Percentiles rank a stretch among this genome's conserved stretches.
These are phyloP conservation scores for Syncephalastrum monosporum DNA, from an alignment of 371 early-diverging fungal species.

Conservation along the genomic window DNA sequence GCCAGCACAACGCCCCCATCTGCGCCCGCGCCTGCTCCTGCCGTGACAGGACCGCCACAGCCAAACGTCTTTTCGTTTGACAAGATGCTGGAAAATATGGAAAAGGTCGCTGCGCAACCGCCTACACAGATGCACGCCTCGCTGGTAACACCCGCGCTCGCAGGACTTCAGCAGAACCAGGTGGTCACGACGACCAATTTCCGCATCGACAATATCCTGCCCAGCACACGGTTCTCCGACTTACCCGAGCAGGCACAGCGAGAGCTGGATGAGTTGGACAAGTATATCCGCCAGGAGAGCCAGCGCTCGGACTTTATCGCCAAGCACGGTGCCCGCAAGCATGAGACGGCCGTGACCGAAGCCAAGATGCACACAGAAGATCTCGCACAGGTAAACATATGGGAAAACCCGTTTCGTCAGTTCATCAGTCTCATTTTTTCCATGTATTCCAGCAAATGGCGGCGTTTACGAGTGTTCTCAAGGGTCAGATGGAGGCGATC, in stretches of 20 bases:
- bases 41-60: conserved; percentile 13
- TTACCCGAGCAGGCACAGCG: conserved; percentile 44
- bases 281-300: conserved; percentile 34
- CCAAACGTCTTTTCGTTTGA: conserved; percentile 35
- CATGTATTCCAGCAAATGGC: conserved; percentile 32
- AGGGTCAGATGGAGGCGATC: conserved; percentile 23
- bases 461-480: conserved; percentile 30
- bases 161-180: conserved; percentile 35
- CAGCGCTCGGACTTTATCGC: conserved; percentile 40
- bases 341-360: conserved; percentile 24
- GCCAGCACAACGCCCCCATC: conserved; percentile 13
- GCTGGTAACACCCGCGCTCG: conserved; percentile 23
- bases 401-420: too few relatives aligned
- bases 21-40: not conserved
- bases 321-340: conserved; percentile 32
- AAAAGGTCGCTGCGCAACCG: conserved; percentile 25
- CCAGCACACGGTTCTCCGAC: conserved; percentile 38
- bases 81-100: conserved; percentile 29
- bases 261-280: conserved; percentile 40
- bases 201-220: conserved; percentile 41
- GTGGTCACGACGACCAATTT: conserved; percentile 39
- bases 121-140: conserved; percentile 33
- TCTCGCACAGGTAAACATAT: conserved; percentile 27
- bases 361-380: conserved; percentile 26
- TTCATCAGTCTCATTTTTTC: too few relatives aligned